Evolutionary conservation across 169 alveolate genomes (phyloP).

Genomic region (Besnoitia besnoiti): DNA sequence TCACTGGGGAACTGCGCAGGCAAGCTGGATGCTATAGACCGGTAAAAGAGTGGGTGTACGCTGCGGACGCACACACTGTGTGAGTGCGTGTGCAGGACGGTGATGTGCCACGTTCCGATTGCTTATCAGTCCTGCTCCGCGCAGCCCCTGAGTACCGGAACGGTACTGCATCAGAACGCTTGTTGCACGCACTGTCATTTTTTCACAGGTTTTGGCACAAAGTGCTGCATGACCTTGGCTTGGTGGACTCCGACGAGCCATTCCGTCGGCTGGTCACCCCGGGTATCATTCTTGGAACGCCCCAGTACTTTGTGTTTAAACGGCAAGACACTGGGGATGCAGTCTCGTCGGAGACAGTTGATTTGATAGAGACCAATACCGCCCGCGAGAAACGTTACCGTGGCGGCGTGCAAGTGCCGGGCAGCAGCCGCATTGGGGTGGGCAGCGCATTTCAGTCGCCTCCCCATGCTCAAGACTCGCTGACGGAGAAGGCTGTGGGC

Average conservation of each 20-base stretch:
- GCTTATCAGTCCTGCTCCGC: too few species aligned
- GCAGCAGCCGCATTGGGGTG: background rate
- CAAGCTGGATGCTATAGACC: too few species aligned
- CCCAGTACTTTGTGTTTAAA: slow-evolving; percentile 19
- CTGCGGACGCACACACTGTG: too few species aligned
- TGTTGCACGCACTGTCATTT: too few species aligned
- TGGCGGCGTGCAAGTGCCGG: background rate
- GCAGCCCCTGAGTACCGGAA: too few species aligned
- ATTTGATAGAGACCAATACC: background rate
- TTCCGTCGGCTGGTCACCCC: slow-evolving; percentile 85
- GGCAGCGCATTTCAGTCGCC: background rate
- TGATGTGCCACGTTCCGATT: too few species aligned
- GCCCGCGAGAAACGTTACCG: background rate
- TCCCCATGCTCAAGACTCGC: background rate
- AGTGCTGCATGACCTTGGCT: slow-evolving; percentile 81
- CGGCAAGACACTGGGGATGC: slow-evolving; percentile 40
- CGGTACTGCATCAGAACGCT: too few species aligned
- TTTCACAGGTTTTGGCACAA: slow-evolving; percentile 85
- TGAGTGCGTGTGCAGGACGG: too few species aligned
- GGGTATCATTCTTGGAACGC: slow-evolving; percentile 84
- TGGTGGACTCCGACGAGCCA: slow-evolving; percentile 85
- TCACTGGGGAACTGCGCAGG: too few species aligned
- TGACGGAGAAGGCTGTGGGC: background rate
- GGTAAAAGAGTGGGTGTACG: too few species aligned
- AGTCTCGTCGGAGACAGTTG: background rate